Evolutionary conservation across 495 filamentous ascomycete species (phyloP).

Genomic region (Choiromyces venosus): DNA sequence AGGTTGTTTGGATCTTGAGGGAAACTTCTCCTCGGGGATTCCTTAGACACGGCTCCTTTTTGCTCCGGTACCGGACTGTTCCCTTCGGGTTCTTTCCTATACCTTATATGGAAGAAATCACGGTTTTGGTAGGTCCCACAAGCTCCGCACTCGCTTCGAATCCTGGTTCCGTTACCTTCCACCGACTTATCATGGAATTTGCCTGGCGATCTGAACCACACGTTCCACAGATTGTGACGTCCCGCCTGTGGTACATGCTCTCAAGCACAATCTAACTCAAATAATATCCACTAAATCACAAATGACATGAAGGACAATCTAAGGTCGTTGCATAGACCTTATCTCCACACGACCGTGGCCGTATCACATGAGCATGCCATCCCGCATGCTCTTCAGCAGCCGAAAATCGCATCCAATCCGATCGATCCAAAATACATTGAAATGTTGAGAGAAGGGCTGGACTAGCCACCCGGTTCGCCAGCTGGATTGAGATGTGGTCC

Average conservation of each 20-base stretch:
- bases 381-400: not conserved
- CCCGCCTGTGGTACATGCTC: not conserved
- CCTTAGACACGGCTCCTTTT: not conserved
- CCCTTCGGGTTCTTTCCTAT: not conserved
- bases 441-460: not conserved
- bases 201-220: conserved; percentile 1
- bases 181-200: not conserved
- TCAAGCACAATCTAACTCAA: not conserved
- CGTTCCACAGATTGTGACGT: not conserved
- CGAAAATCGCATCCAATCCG: not conserved
- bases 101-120: not conserved
- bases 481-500: conserved; percentile 2
- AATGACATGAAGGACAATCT: not conserved
- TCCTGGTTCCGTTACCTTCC: not conserved
- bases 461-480: not conserved
- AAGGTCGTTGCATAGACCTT: not conserved
- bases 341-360: not conserved
- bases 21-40: not conserved
- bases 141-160: not conserved
- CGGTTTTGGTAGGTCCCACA: not conserved
- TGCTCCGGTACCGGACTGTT: not conserved
- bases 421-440: not conserved
- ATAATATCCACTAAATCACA: not conserved
- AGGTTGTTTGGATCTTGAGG: not conserved
- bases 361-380: not conserved